Evolutionary conservation across 331 rosid species (phyloP), one percentile per base, ranked within the genome.

Genomic region (Quercus tomentella): DNA sequence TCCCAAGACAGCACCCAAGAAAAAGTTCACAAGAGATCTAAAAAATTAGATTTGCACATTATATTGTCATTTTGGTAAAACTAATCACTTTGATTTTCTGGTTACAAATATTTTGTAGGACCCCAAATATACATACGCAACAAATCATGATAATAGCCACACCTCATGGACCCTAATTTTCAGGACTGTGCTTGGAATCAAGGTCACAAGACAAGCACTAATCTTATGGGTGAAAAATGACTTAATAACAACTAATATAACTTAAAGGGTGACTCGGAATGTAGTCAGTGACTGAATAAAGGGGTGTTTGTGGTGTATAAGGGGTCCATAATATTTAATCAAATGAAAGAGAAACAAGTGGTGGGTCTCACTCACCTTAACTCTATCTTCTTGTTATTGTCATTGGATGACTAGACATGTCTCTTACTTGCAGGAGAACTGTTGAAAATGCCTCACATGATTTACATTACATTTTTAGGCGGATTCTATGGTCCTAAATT

Each of bases 171-270:
- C 90, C 89, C 86, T 65, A 76, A 58, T 76, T 86, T 45, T 45
- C 63, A 72, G 88, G 74, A 86, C 80, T 75, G 79, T 79, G 84
- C 80, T 76, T 80, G 81, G 81, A 83, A 70, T 83, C 84, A 80
- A 80, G 80, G 72, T 76, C 85, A 73, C 52, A 83, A 77, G 91
- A 91, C 87, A 87, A 83, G 71, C 88, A 85, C 85, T 84, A 88
- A 76, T 76, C 76, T 81, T 70, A 74, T 77, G 66, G 78, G 61
- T 74, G 33, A 91, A 89, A 87, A 82, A 82, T 71, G 94, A 88
- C 92, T 75, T 12, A 62, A 33, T 51, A 84, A 83, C 91, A 72
- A 88, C 88, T 60, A 63, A 66, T 49, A 77, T 74, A 80, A 71
- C 45, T 61, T 78, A 57, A 75, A 76, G 88, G 74, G 82, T 76